Evolutionary conservation across 352 stramenopile species (phyloP).

Genomic region (Phytophthora rubi): DNA sequence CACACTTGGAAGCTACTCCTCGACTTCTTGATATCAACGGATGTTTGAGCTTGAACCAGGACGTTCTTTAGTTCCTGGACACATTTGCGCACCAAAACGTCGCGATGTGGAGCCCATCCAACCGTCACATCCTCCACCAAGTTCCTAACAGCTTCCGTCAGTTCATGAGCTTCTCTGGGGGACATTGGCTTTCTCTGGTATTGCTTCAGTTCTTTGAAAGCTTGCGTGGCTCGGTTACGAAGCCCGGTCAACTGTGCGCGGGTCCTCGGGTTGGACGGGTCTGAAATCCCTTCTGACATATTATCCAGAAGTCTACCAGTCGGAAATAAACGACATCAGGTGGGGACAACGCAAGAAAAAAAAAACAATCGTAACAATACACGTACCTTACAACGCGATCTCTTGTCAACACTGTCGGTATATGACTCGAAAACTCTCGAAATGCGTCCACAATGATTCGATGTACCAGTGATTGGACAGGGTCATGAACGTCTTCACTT

Average conservation of each 20-base stretch:
- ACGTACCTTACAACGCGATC: constrained; percentile 3
- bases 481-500: constrained; percentile 2
- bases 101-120: neutral
- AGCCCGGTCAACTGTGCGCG: neutral
- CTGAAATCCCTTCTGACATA: neutral
- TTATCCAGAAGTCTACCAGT: neutral
- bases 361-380: neutral
- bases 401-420: neutral
- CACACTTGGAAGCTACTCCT: neutral
- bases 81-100: neutral
- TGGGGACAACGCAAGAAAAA: neutral
- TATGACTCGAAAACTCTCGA: neutral
- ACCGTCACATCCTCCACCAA: neutral
- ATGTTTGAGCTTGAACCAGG: neutral
- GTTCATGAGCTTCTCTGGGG: neutral
- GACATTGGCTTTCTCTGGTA: neutral
- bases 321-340: neutral
- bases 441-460: constrained; percentile 13
- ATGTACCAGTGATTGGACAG: neutral
- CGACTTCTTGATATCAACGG: neutral
- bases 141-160: neutral
- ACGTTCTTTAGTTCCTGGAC: neutral
- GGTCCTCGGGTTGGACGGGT: neutral
- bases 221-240: neutral
- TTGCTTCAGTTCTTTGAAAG: neutral